Evolutionary conservation across 106 monocot genomes (phyloP).

Genomic region (Dendrobium chrysotoxum): DNA sequence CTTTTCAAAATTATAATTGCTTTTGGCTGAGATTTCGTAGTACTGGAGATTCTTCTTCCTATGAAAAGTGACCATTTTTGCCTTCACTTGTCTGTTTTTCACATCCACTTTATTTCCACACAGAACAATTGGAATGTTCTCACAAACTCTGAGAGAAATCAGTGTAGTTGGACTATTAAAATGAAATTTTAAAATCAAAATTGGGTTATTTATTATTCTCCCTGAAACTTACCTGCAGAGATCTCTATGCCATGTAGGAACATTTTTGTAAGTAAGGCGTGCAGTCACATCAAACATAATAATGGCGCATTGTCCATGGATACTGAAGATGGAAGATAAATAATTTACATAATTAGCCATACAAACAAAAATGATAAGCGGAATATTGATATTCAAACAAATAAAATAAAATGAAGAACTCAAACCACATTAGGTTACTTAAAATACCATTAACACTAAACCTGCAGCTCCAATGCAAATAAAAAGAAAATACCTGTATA

Average conservation of each 20-base stretch:
- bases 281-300: slow-evolving; percentile 78
- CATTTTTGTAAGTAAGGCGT: slow-evolving; percentile 70
- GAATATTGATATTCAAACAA: no score
- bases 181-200: not conserved
- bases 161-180: not conserved
- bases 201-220: not conserved
- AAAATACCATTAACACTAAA: no score
- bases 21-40: slow-evolving; percentile 92
- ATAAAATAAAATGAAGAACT: no score
- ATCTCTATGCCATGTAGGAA: slow-evolving; percentile 79
- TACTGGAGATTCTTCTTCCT: slow-evolving; percentile 92
- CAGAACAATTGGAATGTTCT: slow-evolving; percentile 81
- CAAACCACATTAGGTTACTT: no score
- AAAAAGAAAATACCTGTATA: no score
- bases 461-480: no score
- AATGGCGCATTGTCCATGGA: slow-evolving; percentile 70
- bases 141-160: slow-evolving; percentile 50
- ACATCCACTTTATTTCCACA: slow-evolving; percentile 93
- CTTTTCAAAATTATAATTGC: slow-evolving; percentile 95
- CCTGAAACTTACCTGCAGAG: slow-evolving; percentile 46
- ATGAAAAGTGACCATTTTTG: slow-evolving; percentile 79
- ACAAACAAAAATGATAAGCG: not conserved
- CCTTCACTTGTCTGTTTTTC: slow-evolving; percentile 88
- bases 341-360: not conserved
- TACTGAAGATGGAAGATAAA: slow-evolving; percentile 24